Base-by-base conservation (phyloP, 371 early-diverging fungal genomes). In the Mucor sp. region DNA sequence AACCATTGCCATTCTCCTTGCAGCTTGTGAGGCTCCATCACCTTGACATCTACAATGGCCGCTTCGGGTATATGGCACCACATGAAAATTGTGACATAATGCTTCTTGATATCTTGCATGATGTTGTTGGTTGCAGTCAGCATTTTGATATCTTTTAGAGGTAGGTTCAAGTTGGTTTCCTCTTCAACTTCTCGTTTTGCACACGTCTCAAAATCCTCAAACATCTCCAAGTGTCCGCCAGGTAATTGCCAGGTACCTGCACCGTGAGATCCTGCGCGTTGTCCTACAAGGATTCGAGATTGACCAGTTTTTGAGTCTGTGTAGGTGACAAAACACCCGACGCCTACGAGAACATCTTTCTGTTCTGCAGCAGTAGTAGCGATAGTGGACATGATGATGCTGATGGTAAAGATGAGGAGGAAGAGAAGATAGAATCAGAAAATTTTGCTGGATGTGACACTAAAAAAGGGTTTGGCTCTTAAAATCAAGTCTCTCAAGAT, bases 51-150 rank as follows among this genome's bases (percentile, higher is more conserved):
- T 9, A 28, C 17, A 15, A 70, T 35, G 59, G 68, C 63, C 6
- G 65, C 41, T 5, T 47, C 21, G 3, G 69, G 59, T 4, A 81
- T 78, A 8, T 63, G 55, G 23, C 72, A 78, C n/a, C 76, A 68
- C 73, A 90, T 75, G 67, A 90, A 90, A n/a, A 89, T 69, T 0
- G 88, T 88, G 17, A 89, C 85, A 66, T 90, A 90, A 68, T 90
- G 90, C 44, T 80, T 83, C 17, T 76, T 68, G 33, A 86, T 84
- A 1, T 48, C 64, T 4, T 67, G 56, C 87, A 89, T 87, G 56
- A 82, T 71, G 66, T 85, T 85, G 68, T 90, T 90, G 53, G 81
- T 83, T 25, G 87, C 83, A 1, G 88, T 81, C 63, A 83, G 41
- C 41, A 85, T 74, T 28, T 66, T 64, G 6, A 79, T 70, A 0